Evolutionary conservation across 2,329 filamentous ascomycete genomes (phyloP).

Genomic region (Penicillium nordicum): DNA sequence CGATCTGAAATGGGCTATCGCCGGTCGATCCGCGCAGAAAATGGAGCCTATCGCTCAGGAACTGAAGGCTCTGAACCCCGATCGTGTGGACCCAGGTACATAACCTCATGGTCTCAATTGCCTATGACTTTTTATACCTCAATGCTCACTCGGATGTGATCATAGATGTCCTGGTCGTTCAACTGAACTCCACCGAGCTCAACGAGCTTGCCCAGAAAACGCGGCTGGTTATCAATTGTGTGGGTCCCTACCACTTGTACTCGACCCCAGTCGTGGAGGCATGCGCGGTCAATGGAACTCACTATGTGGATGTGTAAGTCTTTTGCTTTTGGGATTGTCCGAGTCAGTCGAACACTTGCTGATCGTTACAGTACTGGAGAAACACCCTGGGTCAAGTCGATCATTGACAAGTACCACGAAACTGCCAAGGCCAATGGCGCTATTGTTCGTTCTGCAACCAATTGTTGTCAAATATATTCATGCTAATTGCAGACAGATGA

Average conservation of each 20-base stretch:
- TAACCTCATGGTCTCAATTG: neutral
- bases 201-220: slow-evolving; percentile 53
- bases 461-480: neutral
- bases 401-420: slow-evolving; percentile 60
- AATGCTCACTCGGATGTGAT: slow-evolving; percentile 8
- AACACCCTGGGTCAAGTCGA: slow-evolving; percentile 60
- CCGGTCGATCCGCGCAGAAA: slow-evolving; percentile 75
- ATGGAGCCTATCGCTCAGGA: slow-evolving; percentile 66
- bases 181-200: slow-evolving; percentile 51
- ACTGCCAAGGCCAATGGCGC: slow-evolving; percentile 58
- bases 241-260: slow-evolving; percentile 63
- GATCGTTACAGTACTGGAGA: slow-evolving; percentile 54
- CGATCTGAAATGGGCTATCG: slow-evolving; percentile 81
- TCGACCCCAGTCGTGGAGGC: slow-evolving; percentile 63
- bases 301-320: slow-evolving; percentile 61
- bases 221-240: slow-evolving; percentile 57
- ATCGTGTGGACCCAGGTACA: slow-evolving; percentile 67
- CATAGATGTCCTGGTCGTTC: slow-evolving; percentile 45
- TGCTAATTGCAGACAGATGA: slow-evolving; percentile 44
- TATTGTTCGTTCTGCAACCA: slow-evolving; percentile 47
- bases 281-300: slow-evolving; percentile 62
- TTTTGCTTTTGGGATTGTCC: neutral
- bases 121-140: neutral
- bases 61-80: slow-evolving; percentile 63
- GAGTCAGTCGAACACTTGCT: neutral